Base-by-base conservation (phyloP, 768 basidiomycete species). In the Hydnum rufescens region DNA sequence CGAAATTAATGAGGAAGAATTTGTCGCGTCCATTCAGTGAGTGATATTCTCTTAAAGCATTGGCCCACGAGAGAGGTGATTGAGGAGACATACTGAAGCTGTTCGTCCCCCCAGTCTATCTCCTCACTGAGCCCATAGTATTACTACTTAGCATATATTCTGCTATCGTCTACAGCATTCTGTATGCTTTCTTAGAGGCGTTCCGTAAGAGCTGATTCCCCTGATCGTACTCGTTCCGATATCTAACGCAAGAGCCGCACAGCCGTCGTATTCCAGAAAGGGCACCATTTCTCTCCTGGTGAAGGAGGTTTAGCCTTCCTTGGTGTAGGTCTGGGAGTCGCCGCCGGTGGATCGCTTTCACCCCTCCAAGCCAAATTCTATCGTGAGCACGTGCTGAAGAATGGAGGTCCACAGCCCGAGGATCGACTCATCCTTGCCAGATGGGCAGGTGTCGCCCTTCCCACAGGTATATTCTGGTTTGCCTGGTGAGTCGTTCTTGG, bases 401-500 rank as follows among this genome's bases (percentile, higher is more conserved):
- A 60, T 0, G 74, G 75, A 3, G 64, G 66, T 26, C 74, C 76
- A 5, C 71, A 74, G 0, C 80, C 78, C 19, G 78, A 82, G 67
- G 74, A 72, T 70, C 71, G 78, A n/a, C 62, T 82, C 53, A 75
- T 77, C 56, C 68, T 73, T 59, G 72, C 73, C 34, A 74, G 76
- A 58, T 42, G 74, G 22, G 77, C 75, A 18, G 74, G 68, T 1
- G 54, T 75, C 1, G 60, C 75, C 42, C 61, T 74, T 29, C 78
- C 78, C 1, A 63, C 74, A 47, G 76, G 78, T 1, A 63, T 80
- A 5, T 77, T 78, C 67, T 77, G 74, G 74, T 79, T 80, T 61
- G 76, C 78, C 39, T 79, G 77, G 77, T n/a, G n/a, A n/a, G n/a
- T n/a, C n/a, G n/a, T 71, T 58, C 18, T 28, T 30, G 29, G 53